These are phyloP conservation scores for Boechera retrofracta DNA, from an alignment of 345 rosid genomes.

Conservation along the genomic window DNA sequence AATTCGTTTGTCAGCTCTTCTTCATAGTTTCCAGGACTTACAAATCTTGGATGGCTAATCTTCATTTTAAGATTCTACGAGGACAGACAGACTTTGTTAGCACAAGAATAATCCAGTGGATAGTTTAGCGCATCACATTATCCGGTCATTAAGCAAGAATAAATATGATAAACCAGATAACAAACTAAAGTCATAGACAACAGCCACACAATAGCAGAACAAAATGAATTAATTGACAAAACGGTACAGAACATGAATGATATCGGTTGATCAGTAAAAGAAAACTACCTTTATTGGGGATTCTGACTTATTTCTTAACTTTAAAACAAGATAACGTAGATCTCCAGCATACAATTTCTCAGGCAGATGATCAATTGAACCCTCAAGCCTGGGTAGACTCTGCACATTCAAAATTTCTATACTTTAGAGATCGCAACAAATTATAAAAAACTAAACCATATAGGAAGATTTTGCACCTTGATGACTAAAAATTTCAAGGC, in stretches of 20 bases:
- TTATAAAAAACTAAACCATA: conserved; percentile 25
- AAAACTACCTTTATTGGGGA: conserved; percentile 70
- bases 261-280: conserved; percentile 12
- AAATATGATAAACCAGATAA: conserved; percentile 18
- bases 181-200: conserved; percentile 32
- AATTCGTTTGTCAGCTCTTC: conserved; percentile 55
- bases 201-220: conserved; percentile 8
- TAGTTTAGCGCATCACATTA: conserved; percentile 32
- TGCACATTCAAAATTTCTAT: conserved; percentile 41
- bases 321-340: conserved; percentile 70
- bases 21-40: conserved; percentile 57
- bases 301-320: conserved; percentile 76
- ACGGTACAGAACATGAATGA: conserved; percentile 28
- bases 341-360: conserved; percentile 77
- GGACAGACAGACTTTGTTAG: conserved; percentile 26
- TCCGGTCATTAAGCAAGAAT: conserved; percentile 28
- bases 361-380: conserved; percentile 65
- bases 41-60: conserved; percentile 80
- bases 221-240: not conserved
- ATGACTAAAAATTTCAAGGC: conserved; percentile 79
- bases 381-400: conserved; percentile 92
- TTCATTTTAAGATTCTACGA: conserved; percentile 95
- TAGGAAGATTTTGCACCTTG: conserved; percentile 58
- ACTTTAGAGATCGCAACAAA: conserved; percentile 29
- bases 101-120: conserved; percentile 27